Base-by-base conservation (phyloP, 2,329 filamentous ascomycete genomes). In the Coniochaeta sp. region DNA sequence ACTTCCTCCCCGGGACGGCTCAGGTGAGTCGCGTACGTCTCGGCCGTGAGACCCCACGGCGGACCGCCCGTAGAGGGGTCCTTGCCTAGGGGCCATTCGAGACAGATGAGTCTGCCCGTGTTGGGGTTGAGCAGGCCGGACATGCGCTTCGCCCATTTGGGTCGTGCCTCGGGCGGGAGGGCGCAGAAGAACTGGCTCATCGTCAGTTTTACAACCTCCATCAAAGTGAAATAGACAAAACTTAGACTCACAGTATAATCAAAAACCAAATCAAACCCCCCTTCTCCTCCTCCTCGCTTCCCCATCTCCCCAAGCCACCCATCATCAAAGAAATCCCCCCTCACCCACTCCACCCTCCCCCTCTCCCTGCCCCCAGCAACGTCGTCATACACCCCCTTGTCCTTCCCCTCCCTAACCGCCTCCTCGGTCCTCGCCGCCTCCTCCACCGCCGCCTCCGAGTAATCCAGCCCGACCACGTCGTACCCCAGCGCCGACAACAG, bases 51-150 rank as follows among this genome's bases (percentile, higher is more conserved):
- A 7, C 83, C 82, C 76, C 81, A 91, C 1, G 90, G 89, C 12
- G 90, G 89, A 0, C 90, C 89, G 9, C 76, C 76, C 9, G 78
- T 74, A 10, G 73, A 73, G 9, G 85, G 77, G 38, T 81, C 75
- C 65, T 91, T 94, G 55, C 81, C 77, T 1, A 85, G 82, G 8
- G 90, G 90, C 65, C 87, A 95, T 64, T 95, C 89, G 55, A 95
- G 77, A 67, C 82, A 85, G 49, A 85, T 63, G 24, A 86, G 69
- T 32, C 75, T 70, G 20, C 81, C 80, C 22, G 58, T 63, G 9
- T 52, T 60, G 6, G 71, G 71, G 18, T 67, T 58, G 27, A 85
- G 69, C 33, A 85, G 70, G 32, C 74, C 63, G 13, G 68, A 59
- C 66, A 80, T 78, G 51, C 78, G 70, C 51, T 65, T 64, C 12